Evolutionary conservation across 2,329 filamentous ascomycete species (phyloP), one percentile per base, ranked within the genome.

Genomic region (Fusarium proliferatum): DNA sequence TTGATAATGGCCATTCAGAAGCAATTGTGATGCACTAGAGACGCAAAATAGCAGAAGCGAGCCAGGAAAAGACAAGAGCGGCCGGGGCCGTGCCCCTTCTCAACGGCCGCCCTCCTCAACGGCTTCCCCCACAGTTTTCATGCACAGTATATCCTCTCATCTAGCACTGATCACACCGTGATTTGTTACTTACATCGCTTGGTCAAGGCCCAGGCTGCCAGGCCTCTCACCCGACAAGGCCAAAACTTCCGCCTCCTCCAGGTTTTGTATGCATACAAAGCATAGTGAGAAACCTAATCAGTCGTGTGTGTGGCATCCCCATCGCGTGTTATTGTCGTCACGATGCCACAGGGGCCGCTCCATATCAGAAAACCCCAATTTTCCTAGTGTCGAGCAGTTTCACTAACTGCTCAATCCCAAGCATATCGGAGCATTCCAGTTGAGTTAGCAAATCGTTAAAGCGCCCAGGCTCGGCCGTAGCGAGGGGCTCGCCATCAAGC

Each of bases 251-350:
- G 53, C 63, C 64, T 71, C 68, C 76, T 77, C 73, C 76, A 73
- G 71, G 69, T 77, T 78, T 77, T 63, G 74, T 73, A 78, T 77
- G 72, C 66, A 74, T 73, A 33, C 69, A 69, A 67, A 63, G 68
- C 67, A 71, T 74, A 65, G 48, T 61, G 70, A 69, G 68, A 74
- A 78, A 77, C 76, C 70, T 77, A 78, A 78, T 78, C 69, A 73
- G 67, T 77, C 63, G 63, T 61, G 68, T 64, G 68, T 74, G 64
- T 73, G 58, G 69, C 67, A 71, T 68, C 67, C 66, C 41, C 58
- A 78, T 78, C 76, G 76, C 76, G 69, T 78, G 76, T 78, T 78
- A 71, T 69, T 76, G 72, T 76, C 72, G 75, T 76, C 76, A 77
- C 74, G 61, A 61, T 73, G 49, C 63, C 60, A 72, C 64, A 74